phyloP scores from a whole-genome alignment of 768 basidiomycete genomes.

The Flagelloscypha sp. region DNA sequence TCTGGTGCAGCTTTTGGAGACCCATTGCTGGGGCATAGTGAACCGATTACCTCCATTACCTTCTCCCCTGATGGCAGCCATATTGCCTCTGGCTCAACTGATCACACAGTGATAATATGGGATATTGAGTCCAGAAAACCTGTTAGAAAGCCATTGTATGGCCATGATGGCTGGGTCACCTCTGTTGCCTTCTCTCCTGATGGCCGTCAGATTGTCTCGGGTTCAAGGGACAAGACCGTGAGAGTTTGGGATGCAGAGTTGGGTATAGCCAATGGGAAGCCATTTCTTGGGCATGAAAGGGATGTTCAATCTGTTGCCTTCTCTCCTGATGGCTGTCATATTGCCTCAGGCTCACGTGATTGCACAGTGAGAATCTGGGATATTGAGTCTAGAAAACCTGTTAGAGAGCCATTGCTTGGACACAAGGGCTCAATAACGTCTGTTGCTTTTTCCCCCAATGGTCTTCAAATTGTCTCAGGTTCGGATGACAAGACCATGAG shows the following conservation, averaged over 20 bases:
- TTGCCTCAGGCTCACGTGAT: conserved; percentile 8
- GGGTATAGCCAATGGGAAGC: conserved; percentile 3
- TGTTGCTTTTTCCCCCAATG: conserved; percentile 13
- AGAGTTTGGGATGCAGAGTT: conserved; percentile 9
- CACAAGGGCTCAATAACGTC: conserved; percentile 9
- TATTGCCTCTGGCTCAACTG: conserved; percentile 16
- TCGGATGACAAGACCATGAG: conserved; percentile 11
- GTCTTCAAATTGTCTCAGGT: conserved; percentile 13
- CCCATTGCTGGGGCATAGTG: neutral
- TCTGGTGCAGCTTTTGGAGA: conserved; percentile 1
- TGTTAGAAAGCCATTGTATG: conserved; percentile 2
- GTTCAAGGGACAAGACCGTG: conserved; percentile 5
- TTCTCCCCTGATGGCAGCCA: conserved; percentile 35
- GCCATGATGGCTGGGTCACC: conserved; percentile 7
- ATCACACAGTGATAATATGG: conserved; percentile 8
- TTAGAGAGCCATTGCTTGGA: conserved; percentile 1
- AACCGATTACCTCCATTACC: conserved; percentile 16
- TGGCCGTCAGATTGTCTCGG: conserved; percentile 9
- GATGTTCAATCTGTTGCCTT: conserved; percentile 2
- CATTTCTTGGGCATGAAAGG: conserved; percentile 1
- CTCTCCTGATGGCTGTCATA: conserved; percentile 7
- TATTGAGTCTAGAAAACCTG: conserved; percentile 1
- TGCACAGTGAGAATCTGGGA: conserved; percentile 5
- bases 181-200: conserved; percentile 9
- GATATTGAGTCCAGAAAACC: conserved; percentile 5